Conservation (phyloP, 2,329 filamentous ascomycete genomes). For the Pseudocercospora musae region DNA sequence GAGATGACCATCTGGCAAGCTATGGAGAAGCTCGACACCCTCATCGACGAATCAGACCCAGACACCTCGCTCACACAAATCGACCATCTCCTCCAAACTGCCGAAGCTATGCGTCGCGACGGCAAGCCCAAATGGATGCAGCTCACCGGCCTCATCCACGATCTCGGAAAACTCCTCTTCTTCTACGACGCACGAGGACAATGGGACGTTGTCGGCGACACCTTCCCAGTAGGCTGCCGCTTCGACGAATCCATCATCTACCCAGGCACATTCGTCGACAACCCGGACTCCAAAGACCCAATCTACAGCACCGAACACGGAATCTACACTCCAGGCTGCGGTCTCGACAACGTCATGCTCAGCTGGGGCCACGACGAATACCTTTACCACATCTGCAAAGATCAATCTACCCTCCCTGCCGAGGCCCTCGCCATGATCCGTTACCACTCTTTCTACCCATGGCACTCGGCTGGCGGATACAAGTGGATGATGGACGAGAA, state of each 20-base stretch:
- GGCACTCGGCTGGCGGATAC: slow-evolving; percentile 82
- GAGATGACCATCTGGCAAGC: slow-evolving; percentile 87
- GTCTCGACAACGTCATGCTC: slow-evolving; percentile 83
- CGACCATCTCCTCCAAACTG: slow-evolving; percentile 82
- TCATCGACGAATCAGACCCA: slow-evolving; percentile 88
- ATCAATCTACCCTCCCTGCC: slow-evolving; percentile 71
- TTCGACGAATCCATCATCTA: slow-evolving; percentile 78
- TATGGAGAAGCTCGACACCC: slow-evolving; percentile 86
- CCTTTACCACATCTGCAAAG: slow-evolving; percentile 80
- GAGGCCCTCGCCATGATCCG: slow-evolving; percentile 90
- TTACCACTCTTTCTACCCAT: slow-evolving; percentile 91
- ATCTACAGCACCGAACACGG: slow-evolving; percentile 74
- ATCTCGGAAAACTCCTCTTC: slow-evolving; percentile 75
- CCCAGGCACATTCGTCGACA: slow-evolving; percentile 69
- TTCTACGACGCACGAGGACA: slow-evolving; percentile 81
- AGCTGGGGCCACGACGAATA: slow-evolving; percentile 90
- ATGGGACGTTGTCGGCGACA: slow-evolving; percentile 91
- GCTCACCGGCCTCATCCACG: slow-evolving; percentile 72
- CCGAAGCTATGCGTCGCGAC: slow-evolving; percentile 84
- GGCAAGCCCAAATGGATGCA: slow-evolving; percentile 82
- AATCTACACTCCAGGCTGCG: slow-evolving; percentile 76
- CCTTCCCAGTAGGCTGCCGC: slow-evolving; percentile 73
- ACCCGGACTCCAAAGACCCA: slow-evolving; percentile 69
- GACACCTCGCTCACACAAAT: slow-evolving; percentile 86
- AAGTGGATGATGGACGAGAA: slow-evolving; percentile 77